A percentile compares a stretch with the other conserved stretches of the same genome.
phyloP scores from a whole-genome alignment of 2,329 filamentous ascomycete genomes.

The Cladophialophora yegresii region DNA sequence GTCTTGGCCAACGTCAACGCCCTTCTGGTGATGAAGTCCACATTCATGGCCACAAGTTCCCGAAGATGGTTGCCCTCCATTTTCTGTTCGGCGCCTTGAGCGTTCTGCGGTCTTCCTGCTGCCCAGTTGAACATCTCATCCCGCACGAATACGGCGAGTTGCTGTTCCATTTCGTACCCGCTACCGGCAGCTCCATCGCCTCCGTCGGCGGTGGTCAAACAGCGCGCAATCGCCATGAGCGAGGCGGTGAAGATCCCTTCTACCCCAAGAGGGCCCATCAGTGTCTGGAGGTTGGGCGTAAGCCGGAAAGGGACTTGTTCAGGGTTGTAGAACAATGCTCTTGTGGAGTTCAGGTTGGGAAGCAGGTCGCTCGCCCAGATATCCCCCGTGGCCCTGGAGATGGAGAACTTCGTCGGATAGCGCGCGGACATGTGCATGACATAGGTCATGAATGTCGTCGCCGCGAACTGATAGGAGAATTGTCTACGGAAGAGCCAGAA shows the following conservation, averaged over 20 bases:
- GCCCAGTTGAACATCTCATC: conserved; percentile 99
- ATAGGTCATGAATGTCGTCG: conserved; percentile 97
- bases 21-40: conserved; percentile 86
- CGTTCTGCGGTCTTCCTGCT: conserved; percentile 55
- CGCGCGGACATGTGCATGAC: conserved; percentile 96
- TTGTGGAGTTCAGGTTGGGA: conserved; percentile 78
- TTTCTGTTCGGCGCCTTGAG: conserved; percentile 39
- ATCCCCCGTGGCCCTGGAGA: conserved; percentile 82
- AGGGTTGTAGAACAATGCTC: conserved; percentile 90
- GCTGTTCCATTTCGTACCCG: conserved; percentile 80
- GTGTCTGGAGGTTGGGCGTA: conserved; percentile 90
- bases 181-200: conserved; percentile 64
- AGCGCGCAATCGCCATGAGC: conserved; percentile 94
- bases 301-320: conserved; percentile 97
- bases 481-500: conserved; percentile 99
- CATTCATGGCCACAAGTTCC: conserved; percentile 81
- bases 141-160: conserved; percentile 88
- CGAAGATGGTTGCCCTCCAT: conserved; percentile 70
- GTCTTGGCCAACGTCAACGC: conserved; percentile 77
- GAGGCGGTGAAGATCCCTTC: conserved; percentile 96
- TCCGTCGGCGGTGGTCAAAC: conserved; percentile 78
- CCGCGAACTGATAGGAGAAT: conserved; percentile 92
- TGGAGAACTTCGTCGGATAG: conserved; percentile 93
- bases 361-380: conserved; percentile 96
- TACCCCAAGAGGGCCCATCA: conserved; percentile 93